Evolutionary conservation across 352 stramenopile species (phyloP).

Genomic region (Thalassiosira sp.): DNA sequence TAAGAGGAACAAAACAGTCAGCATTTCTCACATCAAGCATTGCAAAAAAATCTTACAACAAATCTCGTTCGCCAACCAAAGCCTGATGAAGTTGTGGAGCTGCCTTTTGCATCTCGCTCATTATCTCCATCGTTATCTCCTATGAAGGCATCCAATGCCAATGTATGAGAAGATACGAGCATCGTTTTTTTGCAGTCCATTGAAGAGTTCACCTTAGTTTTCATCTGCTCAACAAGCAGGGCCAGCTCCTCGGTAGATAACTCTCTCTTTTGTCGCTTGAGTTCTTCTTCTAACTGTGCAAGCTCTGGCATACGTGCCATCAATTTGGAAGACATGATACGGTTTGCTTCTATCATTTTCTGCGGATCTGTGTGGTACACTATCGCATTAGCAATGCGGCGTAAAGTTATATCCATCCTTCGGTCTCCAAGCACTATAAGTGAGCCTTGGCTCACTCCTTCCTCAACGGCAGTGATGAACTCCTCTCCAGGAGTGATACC

Average conservation of each 20-base stretch:
- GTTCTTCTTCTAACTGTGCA: slow-evolving; percentile 24
- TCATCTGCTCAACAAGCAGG: slow-evolving; percentile 38
- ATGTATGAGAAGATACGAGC: too few species aligned
- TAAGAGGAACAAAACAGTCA: too few species aligned
- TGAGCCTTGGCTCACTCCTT: slow-evolving; percentile 21
- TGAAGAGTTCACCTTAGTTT: too few species aligned
- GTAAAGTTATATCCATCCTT: slow-evolving; percentile 34
- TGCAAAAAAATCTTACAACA: too few species aligned
- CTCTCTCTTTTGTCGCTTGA: slow-evolving; percentile 15
- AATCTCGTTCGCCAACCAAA: slow-evolving; percentile 41
- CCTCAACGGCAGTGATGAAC: slow-evolving; percentile 50
- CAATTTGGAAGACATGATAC: slow-evolving; percentile 35
- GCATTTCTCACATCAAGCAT: too few species aligned
- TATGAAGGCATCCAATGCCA: too few species aligned
- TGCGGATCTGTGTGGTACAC: slow-evolving; percentile 44
- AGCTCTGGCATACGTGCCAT: slow-evolving; percentile 32
- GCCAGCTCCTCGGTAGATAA: slow-evolving; percentile 34
- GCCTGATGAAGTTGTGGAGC: slow-evolving; percentile 37
- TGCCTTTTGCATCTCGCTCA: slow-evolving; percentile 37
- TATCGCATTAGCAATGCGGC: slow-evolving; percentile 29
- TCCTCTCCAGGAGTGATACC: slow-evolving; percentile 49
- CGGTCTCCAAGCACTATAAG: slow-evolving; percentile 42
- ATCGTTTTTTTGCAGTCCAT: too few species aligned
- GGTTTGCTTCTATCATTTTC: slow-evolving; percentile 29
- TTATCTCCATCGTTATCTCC: slow-evolving; percentile 33